A percentile compares a stretch with the other conserved stretches of the same genome.
Conservation (phyloP, 257 asterid genomes). For the Plantago ovata region DNA sequence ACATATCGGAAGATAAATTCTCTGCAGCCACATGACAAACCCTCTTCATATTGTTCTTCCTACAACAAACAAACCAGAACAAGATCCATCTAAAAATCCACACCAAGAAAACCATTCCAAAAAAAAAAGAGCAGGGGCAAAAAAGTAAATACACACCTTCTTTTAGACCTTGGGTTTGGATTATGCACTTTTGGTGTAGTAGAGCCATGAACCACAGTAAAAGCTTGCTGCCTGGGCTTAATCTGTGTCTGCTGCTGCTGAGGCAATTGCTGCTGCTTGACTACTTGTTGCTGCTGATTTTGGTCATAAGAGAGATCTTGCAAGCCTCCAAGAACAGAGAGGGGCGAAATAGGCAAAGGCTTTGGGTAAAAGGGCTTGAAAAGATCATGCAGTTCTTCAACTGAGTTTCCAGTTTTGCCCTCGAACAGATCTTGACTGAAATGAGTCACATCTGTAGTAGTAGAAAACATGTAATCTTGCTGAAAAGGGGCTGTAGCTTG, state of each 20-base stretch:
- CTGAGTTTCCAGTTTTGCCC: slow-evolving; percentile 26
- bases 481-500: slow-evolving; percentile 15
- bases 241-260: slow-evolving; percentile 23
- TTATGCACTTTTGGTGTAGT: slow-evolving; percentile 29
- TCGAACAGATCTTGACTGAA: slow-evolving; percentile 45
- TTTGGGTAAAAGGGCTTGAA: slow-evolving; percentile 55
- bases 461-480: slow-evolving; percentile 29
- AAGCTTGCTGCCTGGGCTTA: slow-evolving; percentile 30
- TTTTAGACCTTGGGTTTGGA: slow-evolving; percentile 58
- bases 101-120: background rate
- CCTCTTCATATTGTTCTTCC: slow-evolving; percentile 74
- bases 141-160: slow-evolving; percentile 45
- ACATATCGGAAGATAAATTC: slow-evolving; percentile 70
- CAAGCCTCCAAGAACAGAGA: slow-evolving; percentile 55
- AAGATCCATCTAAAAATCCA: slow-evolving; percentile 16
- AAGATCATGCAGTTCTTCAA: slow-evolving; percentile 52
- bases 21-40: slow-evolving; percentile 80
- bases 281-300: slow-evolving; percentile 7
- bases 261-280: slow-evolving; percentile 13
- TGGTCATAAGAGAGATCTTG: slow-evolving; percentile 53
- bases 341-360: slow-evolving; percentile 45
- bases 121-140: background rate
- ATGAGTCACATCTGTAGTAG: background rate
- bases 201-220: slow-evolving; percentile 27
- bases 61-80: slow-evolving; percentile 20